Percentiles rank a stretch among this genome's conserved stretches.
These are phyloP conservation scores for Pistacia atlantica DNA, from an alignment of 345 rosid genomes.

Conservation along the genomic window DNA sequence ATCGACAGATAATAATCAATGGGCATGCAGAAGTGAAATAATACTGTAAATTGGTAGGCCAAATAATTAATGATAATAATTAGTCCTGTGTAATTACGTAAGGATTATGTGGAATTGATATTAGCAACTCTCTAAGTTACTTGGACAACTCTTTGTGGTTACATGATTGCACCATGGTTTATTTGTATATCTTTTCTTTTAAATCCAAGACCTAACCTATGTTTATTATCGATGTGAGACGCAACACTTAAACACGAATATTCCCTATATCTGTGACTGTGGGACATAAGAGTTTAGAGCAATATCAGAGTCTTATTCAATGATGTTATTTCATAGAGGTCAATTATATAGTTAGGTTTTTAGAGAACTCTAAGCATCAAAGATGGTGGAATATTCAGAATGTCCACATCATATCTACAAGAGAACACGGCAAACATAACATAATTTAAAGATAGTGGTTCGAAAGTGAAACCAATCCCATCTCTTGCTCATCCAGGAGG, in stretches of 20 bases:
- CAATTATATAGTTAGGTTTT: background rate
- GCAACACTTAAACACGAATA: no score
- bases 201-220: no score
- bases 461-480: background rate
- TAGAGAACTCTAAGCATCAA: no score
- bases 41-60: conserved; percentile 3
- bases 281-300: no score
- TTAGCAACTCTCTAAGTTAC: background rate
- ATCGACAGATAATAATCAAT: background rate
- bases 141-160: background rate
- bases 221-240: no score
- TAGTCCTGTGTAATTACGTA: background rate
- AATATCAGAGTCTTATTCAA: background rate
- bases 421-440: conserved; percentile 3
- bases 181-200: no score
- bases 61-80: no score
- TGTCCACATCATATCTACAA: background rate
- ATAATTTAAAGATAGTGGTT: background rate
- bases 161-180: no score
- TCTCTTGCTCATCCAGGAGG: background rate
- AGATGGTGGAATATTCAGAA: background rate
- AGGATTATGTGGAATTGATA: background rate
- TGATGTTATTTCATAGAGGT: background rate
- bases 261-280: no score
- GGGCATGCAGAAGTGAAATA: conserved; percentile 1